Evolutionary conservation across 495 filamentous ascomycete genomes (phyloP).

Genomic region (Daldinia childiae): DNA sequence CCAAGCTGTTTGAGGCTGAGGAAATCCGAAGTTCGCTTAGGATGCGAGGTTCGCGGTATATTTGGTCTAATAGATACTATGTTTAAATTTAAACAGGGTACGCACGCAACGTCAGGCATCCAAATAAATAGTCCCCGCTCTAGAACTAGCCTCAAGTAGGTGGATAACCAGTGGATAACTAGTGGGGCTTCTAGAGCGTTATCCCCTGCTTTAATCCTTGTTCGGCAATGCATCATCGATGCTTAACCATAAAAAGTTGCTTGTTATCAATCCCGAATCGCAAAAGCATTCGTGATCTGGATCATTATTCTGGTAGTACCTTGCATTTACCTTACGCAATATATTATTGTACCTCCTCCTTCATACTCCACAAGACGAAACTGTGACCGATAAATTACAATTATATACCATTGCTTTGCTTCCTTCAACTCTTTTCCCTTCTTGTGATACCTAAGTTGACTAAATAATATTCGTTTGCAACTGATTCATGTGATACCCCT

Average conservation of each 20-base stretch:
- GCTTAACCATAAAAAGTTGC: not conserved
- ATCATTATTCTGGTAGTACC: not conserved
- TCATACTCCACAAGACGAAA: not conserved
- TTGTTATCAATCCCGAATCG: not conserved
- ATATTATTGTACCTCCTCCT: not conserved
- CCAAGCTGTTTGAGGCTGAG: constrained; percentile 13
- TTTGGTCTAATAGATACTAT: constrained; percentile 1
- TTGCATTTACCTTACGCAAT: constrained; percentile 5
- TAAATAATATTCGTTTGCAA: constrained; percentile 4
- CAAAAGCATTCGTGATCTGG: constrained; percentile 21
- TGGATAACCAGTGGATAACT: not conserved
- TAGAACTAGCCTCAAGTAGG: not conserved
- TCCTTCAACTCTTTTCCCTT: constrained; percentile 1
- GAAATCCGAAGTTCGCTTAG: constrained; percentile 28
- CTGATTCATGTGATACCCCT: constrained; percentile 32
- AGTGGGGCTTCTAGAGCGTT: not conserved
- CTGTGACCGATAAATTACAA: constrained; percentile 16
- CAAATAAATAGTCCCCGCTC: not conserved
- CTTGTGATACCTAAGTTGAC: constrained; percentile 18
- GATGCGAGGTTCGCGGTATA: constrained; percentile 13
- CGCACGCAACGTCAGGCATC: not conserved
- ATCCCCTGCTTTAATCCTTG: not conserved
- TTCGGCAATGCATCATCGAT: constrained; percentile 2
- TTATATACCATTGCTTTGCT: not conserved
- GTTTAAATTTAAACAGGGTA: not conserved